These are phyloP conservation scores for Cochlearia excelsa DNA, from an alignment of 345 rosid genomes.

Conservation along the genomic window DNA sequence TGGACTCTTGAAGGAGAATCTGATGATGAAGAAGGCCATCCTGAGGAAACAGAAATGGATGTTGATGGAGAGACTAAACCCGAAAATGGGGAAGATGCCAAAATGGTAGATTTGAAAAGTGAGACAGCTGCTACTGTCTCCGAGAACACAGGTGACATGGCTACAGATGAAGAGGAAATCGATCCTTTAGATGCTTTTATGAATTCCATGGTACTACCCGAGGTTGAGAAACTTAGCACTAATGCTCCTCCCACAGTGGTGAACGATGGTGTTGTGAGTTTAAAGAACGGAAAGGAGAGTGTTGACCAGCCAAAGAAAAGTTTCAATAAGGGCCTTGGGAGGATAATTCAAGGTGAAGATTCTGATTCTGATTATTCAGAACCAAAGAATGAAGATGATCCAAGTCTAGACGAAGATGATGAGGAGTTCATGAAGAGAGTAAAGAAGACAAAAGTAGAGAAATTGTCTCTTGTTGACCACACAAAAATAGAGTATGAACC, in stretches of 20 bases:
- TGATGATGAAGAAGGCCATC: conserved; percentile 76
- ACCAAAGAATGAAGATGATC: conserved; percentile 56
- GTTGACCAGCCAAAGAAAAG: conserved; percentile 55
- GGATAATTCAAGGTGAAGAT: conserved; percentile 94
- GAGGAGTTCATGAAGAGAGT: conserved; percentile 98
- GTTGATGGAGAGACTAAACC: conserved; percentile 47
- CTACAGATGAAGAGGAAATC: conserved; percentile 65
- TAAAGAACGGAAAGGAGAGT: conserved; percentile 39
- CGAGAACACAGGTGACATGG: conserved; percentile 38
- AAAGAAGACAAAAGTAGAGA: conserved; percentile 96
- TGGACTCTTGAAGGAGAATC: conserved; percentile 98
- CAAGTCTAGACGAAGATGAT: conserved; percentile 81
- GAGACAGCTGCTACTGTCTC: conserved; percentile 36
- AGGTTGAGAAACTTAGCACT: conserved; percentile 74
- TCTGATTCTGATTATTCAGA: conserved; percentile 82
- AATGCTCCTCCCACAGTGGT: conserved; percentile 33
- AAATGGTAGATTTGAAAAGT: conserved; percentile 46
- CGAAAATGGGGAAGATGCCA: conserved; percentile 45
- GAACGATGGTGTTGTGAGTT: conserved; percentile 32
- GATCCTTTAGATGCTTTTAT: conserved; percentile 97
- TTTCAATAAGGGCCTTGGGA: conserved; percentile 67
- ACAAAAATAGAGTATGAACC: conserved; percentile 79
- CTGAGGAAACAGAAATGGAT: conserved; percentile 49
- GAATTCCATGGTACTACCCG: conserved; percentile 90
- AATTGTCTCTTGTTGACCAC: conserved; percentile 85